Percentiles rank a stretch among this genome's conserved stretches.
phyloP scores from a whole-genome alignment of 306 rosid species.

The Senna siamea region DNA sequence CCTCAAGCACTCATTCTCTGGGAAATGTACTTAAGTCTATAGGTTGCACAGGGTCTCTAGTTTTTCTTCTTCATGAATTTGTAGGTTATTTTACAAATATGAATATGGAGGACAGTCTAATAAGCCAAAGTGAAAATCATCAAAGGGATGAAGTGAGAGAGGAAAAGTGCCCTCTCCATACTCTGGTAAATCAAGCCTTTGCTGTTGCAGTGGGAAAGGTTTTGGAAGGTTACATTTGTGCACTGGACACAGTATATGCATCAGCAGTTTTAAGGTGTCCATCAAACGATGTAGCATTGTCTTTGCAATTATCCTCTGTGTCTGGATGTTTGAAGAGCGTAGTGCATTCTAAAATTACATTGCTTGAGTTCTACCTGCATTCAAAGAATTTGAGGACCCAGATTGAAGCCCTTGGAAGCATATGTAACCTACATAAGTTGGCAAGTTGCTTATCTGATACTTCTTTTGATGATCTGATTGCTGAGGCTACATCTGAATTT shows the following conservation, averaged over 20 bases:
- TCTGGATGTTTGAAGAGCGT: constrained; percentile 76
- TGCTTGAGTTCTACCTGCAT: constrained; percentile 84
- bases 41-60: constrained; percentile 65
- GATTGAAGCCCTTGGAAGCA: constrained; percentile 73
- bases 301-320: constrained; percentile 38
- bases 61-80: constrained; percentile 71
- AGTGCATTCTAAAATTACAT: constrained; percentile 72
- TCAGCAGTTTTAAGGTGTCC: constrained; percentile 66
- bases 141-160: constrained; percentile 34
- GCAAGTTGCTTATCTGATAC: constrained; percentile 52
- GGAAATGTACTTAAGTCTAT: constrained; percentile 70
- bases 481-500: constrained; percentile 57
- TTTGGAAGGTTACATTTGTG: constrained; percentile 73
- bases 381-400: constrained; percentile 67
- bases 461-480: constrained; percentile 55
- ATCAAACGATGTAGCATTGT: constrained; percentile 36
- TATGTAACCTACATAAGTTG: constrained; percentile 64
- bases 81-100: constrained; percentile 56
- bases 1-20: constrained; percentile 76
- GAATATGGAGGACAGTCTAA: constrained; percentile 32
- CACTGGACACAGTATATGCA: constrained; percentile 68
- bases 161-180: constrained; percentile 44
- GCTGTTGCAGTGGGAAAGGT: constrained; percentile 84
- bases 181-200: constrained; percentile 91
- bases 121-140: constrained; percentile 34